Base-by-base conservation (phyloP, 208 protist species). In the Endotrypanum monterogeii region DNA sequence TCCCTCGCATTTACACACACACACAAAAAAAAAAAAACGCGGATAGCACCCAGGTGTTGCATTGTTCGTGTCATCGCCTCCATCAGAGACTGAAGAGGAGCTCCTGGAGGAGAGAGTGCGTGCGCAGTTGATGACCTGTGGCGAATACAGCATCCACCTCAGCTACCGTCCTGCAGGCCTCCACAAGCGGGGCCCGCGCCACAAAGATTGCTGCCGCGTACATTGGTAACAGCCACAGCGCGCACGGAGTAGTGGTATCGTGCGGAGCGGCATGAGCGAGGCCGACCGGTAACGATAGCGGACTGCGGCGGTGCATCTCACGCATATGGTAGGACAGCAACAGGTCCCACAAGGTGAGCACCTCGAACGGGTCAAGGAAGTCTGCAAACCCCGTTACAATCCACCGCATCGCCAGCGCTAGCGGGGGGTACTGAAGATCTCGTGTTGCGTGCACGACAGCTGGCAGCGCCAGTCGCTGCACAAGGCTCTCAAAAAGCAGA, bases 291-390 rank as follows among this genome's bases (percentile, higher is more conserved):
- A 51, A 52, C 20, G 87, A 86, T 1, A 95, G 83, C 0, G 80
- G 35, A 65, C 78, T 87, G 68, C 80, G 84, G 3, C 73, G 73
- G 63, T 78, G 68, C 79, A 94, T 84, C 74, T 95, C 90, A 3
- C 83, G 78, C 46, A 92, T 66, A 70, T 97, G 91, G 74, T 89
- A 94, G 32, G 89, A 86, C 14, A 95, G 69, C 69, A 97, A 57
- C 57, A 94, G 54, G 73, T 97, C 93, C 91, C 91, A 97, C 30
- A 96, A 86, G 28, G 74, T 74, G 25, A 97, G 84, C 56, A 93
- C 70, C 70, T 97, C 91, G 5, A 66, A 74, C 37, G 91, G 86
- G 46, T 92, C 89, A 37, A 97, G 80, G 18, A 96, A 63, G 6
- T 85, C 85, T 6, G 83, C 86, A 77, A 97, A 97, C 48, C 89